Evolutionary conservation across 2,329 filamentous ascomycete genomes (phyloP).

Genomic region (Neonectria ditissima): DNA sequence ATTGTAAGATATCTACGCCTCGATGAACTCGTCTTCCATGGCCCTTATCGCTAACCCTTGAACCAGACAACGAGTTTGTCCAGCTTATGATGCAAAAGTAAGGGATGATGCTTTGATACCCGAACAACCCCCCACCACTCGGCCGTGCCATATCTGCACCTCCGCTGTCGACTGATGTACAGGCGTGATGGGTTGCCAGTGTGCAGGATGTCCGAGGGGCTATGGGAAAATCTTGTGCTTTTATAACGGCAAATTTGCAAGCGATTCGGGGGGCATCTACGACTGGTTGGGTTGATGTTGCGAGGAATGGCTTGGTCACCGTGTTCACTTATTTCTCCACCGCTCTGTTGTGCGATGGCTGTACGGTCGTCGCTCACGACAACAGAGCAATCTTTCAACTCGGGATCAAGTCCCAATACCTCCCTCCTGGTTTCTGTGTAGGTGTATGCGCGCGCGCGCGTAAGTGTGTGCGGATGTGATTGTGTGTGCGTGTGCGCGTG

Average conservation of each 20-base stretch:
- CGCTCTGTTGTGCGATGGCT: conserved; percentile 36
- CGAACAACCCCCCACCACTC: conserved; percentile 37
- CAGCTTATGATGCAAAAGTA: conserved; percentile 98
- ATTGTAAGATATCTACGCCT: conserved; percentile 70
- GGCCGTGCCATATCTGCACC: conserved; percentile 31
- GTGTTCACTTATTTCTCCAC: conserved; percentile 42
- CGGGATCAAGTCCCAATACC: conserved; percentile 14
- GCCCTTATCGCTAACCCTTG: conserved; percentile 33
- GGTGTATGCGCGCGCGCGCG: conserved; percentile 18
- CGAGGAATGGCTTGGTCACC: conserved; percentile 41
- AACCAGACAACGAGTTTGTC: conserved; percentile 87
- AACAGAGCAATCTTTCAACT: conserved; percentile 41
- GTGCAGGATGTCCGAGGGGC: conserved; percentile 33
- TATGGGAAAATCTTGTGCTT: conserved; percentile 42
- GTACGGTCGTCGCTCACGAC: conserved; percentile 36
- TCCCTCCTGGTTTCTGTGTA: neutral
- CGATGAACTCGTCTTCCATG: neutral
- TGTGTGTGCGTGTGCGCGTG: conserved; percentile 13
- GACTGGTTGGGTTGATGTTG: conserved; percentile 43
- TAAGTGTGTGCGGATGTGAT: conserved; percentile 7
- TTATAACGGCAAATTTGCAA: conserved; percentile 48
- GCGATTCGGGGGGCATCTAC: conserved; percentile 45
- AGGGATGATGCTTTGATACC: conserved; percentile 47
- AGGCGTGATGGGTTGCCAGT: conserved; percentile 30
- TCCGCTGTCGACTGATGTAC: conserved; percentile 22